Evolutionary conservation across 1,139 yeast species (phyloP), one percentile per base, ranked within the genome.

Genomic region (Taphrina communis): DNA sequence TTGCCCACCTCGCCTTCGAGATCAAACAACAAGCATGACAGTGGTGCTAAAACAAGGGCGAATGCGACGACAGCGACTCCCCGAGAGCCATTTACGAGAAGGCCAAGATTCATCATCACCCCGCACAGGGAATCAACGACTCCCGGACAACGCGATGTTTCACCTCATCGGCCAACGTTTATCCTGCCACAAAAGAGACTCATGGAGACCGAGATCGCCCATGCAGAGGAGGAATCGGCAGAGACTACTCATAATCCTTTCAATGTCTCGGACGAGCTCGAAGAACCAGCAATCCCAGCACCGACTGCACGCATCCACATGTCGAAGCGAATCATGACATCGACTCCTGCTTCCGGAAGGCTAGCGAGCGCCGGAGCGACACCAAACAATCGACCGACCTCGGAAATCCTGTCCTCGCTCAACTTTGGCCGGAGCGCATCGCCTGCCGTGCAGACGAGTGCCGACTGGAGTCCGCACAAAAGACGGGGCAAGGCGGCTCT

Each of bases 201-300:
- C 12, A 3, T 17, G n/a, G 53, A 50, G 36, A n/a, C 12, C n/a
- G 53, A 50, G 3, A 50, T 50, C 21, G 53, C 1, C 9, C 12
- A 50, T 21, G 53, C 19, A 21, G n/a, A 21, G n/a, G 53, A 50
- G 11, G 36, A 25, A 8, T 25, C 36, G 8, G 53, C 9, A 36
- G 58, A 53, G 19, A 6, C 21, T 11, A 12, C 31, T 11, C 67
- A 63, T 36, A 55, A 63, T 46, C 67, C 67, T 9, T 63, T 63
- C 67, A 50, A 55, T 41, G 67, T 63, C 52, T 63, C 67, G 42
- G 67, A 63, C 35, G 67, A 63, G n/a, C 25, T 63, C 38, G 67
- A 63, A 7, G 67, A 63, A 50, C 67, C 67, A 14, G 48, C 36
- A 11, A 41, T 21, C 4, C 35, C 60, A 6, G 31, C 41, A 6